These are phyloP conservation scores for Paecilomyces variotii DNA, from an alignment of 2,329 filamentous ascomycete genomes.

Conservation along the genomic window DNA sequence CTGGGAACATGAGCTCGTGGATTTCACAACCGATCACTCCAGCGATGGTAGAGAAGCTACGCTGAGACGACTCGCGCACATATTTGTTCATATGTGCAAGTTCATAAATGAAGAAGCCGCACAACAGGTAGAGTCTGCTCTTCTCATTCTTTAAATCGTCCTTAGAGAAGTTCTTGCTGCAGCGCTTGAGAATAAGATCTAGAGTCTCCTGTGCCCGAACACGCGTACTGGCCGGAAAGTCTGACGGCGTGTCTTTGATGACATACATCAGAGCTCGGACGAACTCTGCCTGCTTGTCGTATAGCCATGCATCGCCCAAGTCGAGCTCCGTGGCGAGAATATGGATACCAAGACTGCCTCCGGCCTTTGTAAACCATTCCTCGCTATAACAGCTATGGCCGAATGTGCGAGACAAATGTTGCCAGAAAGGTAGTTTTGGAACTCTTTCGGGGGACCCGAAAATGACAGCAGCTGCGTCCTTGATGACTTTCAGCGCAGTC, in stretches of 20 bases:
- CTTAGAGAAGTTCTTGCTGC: slow-evolving; percentile 71
- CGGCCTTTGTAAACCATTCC: slow-evolving; percentile 97
- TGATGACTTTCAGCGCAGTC: slow-evolving; percentile 66
- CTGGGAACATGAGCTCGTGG: slow-evolving; percentile 79
- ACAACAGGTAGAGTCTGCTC: slow-evolving; percentile 65
- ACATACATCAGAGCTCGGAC: slow-evolving; percentile 90
- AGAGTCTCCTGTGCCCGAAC: slow-evolving; percentile 75
- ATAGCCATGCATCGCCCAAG: slow-evolving; percentile 75
- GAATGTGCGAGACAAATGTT: slow-evolving; percentile 71
- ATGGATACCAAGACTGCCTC: slow-evolving; percentile 82
- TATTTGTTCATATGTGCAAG: slow-evolving; percentile 93
- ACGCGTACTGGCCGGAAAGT: slow-evolving; percentile 83
- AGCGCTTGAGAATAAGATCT: slow-evolving; percentile 67
- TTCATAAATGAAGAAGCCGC: slow-evolving; percentile 77
- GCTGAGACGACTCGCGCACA: slow-evolving; percentile 79
- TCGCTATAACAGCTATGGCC: slow-evolving; percentile 95
- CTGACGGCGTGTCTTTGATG: slow-evolving; percentile 94
- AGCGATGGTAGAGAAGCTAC: slow-evolving; percentile 72
- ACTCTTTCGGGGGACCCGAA: slow-evolving; percentile 68
- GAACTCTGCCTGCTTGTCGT: slow-evolving; percentile 76
- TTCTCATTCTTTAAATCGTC: slow-evolving; percentile 64
- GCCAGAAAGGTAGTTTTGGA: slow-evolving; percentile 74
- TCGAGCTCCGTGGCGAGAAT: slow-evolving; percentile 78
- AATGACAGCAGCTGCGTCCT: slow-evolving; percentile 66
- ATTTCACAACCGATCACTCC: slow-evolving; percentile 69